Base-by-base conservation (phyloP, 1,284 basidiomycete species). In the Naganishia cerealis region DNA sequence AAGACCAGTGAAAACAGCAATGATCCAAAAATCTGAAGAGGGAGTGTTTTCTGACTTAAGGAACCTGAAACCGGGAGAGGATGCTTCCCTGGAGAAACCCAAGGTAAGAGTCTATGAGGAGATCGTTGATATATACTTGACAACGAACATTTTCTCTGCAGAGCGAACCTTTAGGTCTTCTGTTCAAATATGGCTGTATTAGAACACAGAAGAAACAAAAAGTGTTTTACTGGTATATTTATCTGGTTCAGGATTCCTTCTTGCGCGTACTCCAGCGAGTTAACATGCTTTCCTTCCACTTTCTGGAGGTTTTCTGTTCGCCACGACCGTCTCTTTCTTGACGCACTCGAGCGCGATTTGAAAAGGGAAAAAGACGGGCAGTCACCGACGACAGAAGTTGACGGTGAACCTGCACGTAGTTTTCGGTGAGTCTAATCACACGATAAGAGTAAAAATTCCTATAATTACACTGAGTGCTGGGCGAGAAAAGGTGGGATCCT, bases 131-230 rank as follows among this genome's bases (percentile, higher is more conserved):
- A 13, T 67, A 40, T n/a, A n/a, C 40, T 10, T 58, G 54, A 5
- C 15, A 21, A 39, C 53, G 18, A n/a, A n/a, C 43, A n/a, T n/a
- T n/a, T n/a, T n/a, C 18, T 3, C 9, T 21, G 26, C 57, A 80
- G 79, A 68, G 79, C 78, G 1, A 73, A 18, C 89, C 93, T 84
- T 84, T 96, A 16, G 92, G 94, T 75, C 84, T 94, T 39, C 82
- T 96, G 16, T 95, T 94, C 87, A 92, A 93, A 79, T 92, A 91
- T 75, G 91, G 93, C 75, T 94, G 92, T 78, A 94, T 96, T 71
- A 87, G 92, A 52, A 95, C 93, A 0, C 92, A 95, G 79, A 96
- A 95, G 84, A 94, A 94, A 82, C 92, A 94, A 82, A 92, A 93
- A 77, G 90, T 91, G 29, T 65, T 65, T 53, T 67, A 61, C 50